Conservation (phyloP, 805 yeast species). For the Cyberlindnera japonica region DNA sequence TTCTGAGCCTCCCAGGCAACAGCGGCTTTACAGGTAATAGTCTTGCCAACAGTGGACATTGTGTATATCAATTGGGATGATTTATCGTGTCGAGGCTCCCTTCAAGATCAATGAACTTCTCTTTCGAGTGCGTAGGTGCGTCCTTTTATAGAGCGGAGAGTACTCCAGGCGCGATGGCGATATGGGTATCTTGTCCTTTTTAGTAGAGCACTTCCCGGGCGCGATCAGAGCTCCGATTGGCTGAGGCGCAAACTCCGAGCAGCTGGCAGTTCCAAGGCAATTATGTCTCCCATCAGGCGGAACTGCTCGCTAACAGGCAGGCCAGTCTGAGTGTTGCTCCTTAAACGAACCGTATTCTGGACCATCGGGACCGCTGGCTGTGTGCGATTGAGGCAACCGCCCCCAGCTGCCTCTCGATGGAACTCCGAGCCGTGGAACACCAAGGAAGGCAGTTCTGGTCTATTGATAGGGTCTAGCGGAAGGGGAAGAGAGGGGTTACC, state of each 20-base stretch:
- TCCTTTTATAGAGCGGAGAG: constrained; percentile 1
- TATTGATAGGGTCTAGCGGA: no score
- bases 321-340: no score
- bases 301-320: no score
- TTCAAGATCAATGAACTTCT: not conserved
- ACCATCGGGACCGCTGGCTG: no score
- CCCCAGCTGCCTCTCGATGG: no score
- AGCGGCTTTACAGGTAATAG: constrained; percentile 90
- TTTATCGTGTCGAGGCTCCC: not conserved
- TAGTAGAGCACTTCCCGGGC: constrained; percentile 5
- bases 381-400: no score
- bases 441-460: no score
- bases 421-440: no score
- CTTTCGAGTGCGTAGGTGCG: not conserved
- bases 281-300: no score
- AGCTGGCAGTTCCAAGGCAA: no score
- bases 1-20: constrained; percentile 95
- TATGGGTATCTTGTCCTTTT: constrained; percentile 2
- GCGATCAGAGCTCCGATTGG: constrained; percentile 14
- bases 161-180: not conserved
- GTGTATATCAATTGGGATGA: not conserved
- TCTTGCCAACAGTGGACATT: constrained; percentile 27
- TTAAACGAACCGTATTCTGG: no score
- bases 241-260: constrained; percentile 1
- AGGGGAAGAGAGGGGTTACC: no score